Evolutionary conservation across 257 asterid genomes (phyloP), one percentile per base, ranked within the genome.

Genomic region (Nicotiana paniculata): DNA sequence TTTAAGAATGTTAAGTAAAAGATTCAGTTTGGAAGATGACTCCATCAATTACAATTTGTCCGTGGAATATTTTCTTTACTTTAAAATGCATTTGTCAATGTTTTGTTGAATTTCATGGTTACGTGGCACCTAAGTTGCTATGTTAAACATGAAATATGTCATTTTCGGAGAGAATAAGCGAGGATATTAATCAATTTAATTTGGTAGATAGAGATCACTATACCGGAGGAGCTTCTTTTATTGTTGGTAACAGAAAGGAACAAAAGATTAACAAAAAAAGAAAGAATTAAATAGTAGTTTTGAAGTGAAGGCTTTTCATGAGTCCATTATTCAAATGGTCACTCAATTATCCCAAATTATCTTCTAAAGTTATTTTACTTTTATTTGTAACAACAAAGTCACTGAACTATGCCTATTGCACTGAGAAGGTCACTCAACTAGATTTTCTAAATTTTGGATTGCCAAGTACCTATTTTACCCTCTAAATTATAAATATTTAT

Each of bases 21-120:
- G 70, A 64, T 63, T 53, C 3, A 15, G 87, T 80, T 84, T 21
- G 86, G 84, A 72, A 81, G 28, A 84, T 80, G 82, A 67, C 12
- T 81, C 55, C 84, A 81, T 84, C 87, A 84, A n/a, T 37, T 48
- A 7, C 26, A 48, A 74, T 3, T 6, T 26, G 39, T 26, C 43
- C 4, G 9, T 6, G 26, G 63, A 74, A 51, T 74, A 33, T 9
- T 6, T 35, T 9, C 21, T 11, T 43, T 43, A 43, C 11, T 5
- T 43, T 43, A 43, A 70, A 70, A n/a, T 69, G 33, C 33, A 37
- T 46, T 74, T 26, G 79, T 84, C 84, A 79, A 79, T 69, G 54
- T 12, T 30, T 65, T 24, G 46, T 32, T 18, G 39, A 18, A 7
- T 59, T 74, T 28, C 18, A 43, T 33, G 72, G 24, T 53, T 15